phyloP scores from a whole-genome alignment of 208 protist species.

The Entamoeba dispar region DNA sequence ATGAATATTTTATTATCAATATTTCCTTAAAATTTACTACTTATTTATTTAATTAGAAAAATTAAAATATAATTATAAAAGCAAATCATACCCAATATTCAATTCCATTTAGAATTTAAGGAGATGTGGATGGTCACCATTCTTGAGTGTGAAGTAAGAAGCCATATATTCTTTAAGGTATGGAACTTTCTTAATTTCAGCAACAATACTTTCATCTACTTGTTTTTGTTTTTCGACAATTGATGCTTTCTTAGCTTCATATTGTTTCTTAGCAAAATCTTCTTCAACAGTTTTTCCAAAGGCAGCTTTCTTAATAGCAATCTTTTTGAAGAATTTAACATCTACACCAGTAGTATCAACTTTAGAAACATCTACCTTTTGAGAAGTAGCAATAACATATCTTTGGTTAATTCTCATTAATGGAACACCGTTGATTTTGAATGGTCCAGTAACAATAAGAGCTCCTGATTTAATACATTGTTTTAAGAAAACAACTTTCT shows the following conservation, averaged over 20 bases:
- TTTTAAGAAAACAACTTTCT: constrained; percentile 87
- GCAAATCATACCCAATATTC: too few species aligned
- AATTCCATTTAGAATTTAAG: constrained; percentile 56
- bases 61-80: too few species aligned
- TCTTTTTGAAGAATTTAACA: not conserved
- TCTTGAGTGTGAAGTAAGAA: constrained; percentile 47
- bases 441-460: constrained; percentile 69
- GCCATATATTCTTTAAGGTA: constrained; percentile 46
- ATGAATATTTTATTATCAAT: too few species aligned
- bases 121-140: constrained; percentile 48
- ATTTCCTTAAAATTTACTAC: too few species aligned
- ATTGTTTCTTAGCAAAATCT: constrained; percentile 29
- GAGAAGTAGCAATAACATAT: constrained; percentile 87
- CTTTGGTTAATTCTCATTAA: constrained; percentile 77
- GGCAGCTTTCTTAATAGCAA: constrained; percentile 29
- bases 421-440: constrained; percentile 80
- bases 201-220: constrained; percentile 47
- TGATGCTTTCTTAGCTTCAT: constrained; percentile 15
- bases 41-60: too few species aligned
- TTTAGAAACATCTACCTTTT: constrained; percentile 66
- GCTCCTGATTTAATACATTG: constrained; percentile 69
- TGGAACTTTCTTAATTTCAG: constrained; percentile 35
- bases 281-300: constrained; percentile 38
- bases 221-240: constrained; percentile 44
- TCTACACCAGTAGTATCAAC: constrained; percentile 46